These are phyloP conservation scores for Gossypium ekmanianum DNA, from an alignment of 345 rosid species.

Conservation along the genomic window DNA sequence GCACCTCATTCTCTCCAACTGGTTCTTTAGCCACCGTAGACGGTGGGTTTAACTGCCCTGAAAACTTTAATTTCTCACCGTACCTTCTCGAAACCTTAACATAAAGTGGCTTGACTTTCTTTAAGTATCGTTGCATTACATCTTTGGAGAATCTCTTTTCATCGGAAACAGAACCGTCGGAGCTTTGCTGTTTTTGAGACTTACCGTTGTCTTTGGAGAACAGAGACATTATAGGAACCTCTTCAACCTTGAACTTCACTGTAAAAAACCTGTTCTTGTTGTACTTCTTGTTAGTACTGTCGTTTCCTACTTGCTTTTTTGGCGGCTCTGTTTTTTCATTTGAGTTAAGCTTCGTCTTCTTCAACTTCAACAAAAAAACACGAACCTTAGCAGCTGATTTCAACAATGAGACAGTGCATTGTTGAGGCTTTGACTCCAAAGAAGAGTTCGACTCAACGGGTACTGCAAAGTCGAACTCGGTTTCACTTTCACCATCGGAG, in stretches of 20 bases:
- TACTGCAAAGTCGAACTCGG: slow-evolving; percentile 54
- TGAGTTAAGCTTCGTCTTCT: slow-evolving; percentile 41
- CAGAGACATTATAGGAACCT: slow-evolving; percentile 65
- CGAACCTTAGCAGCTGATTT: slow-evolving; percentile 85
- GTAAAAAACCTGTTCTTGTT: slow-evolving; percentile 49
- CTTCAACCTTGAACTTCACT: slow-evolving; percentile 65
- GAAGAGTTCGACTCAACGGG: slow-evolving; percentile 46
- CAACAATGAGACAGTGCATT: slow-evolving; percentile 57
- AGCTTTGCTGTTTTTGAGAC: slow-evolving; percentile 33
- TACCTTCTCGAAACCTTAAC: slow-evolving; percentile 73
- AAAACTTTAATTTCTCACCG: slow-evolving; percentile 53
- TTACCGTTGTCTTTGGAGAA: slow-evolving; percentile 68
- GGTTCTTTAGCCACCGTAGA: slow-evolving; percentile 19
- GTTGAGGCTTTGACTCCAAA: slow-evolving; percentile 36
- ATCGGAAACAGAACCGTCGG: slow-evolving; percentile 35
- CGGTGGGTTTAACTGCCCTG: slow-evolving; percentile 37
- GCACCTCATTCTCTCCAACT: slow-evolving; percentile 12
- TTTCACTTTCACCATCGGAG: slow-evolving; percentile 34
- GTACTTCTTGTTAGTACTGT: slow-evolving; percentile 26
- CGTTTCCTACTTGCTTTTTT: too few species aligned
- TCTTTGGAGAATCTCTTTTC: slow-evolving; percentile 52
- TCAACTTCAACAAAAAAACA: slow-evolving; percentile 62
- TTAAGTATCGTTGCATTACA: slow-evolving; percentile 73
- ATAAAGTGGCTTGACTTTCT: slow-evolving; percentile 89
- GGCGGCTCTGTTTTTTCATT: neutral